Evolutionary conservation across 495 filamentous ascomycete genomes (phyloP).

Genomic region (Neurospora tetraspora): DNA sequence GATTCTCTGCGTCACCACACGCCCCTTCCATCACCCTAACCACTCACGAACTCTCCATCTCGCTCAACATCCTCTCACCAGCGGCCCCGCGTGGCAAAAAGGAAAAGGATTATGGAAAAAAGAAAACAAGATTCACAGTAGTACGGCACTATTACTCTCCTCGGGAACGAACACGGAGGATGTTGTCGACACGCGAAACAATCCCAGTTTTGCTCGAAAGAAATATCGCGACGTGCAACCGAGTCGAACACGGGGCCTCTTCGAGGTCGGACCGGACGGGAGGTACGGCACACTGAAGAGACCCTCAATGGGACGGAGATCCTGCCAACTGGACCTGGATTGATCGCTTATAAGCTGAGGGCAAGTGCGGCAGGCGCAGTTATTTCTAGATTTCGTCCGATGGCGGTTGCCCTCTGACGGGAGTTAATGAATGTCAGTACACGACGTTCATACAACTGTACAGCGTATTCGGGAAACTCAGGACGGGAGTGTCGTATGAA

Average conservation of each 20-base stretch:
- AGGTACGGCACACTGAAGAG: not conserved
- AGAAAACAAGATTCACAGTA: not conserved
- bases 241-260: not conserved
- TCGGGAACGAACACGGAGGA: not conserved
- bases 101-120: not conserved
- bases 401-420: not conserved
- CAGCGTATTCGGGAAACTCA: not conserved
- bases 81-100: not conserved
- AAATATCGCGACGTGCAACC: not conserved
- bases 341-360: not conserved
- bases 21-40: conserved; percentile 56
- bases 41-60: conserved; percentile 89
- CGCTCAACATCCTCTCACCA: conserved; percentile 79
- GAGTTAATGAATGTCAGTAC: not conserved
- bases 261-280: not conserved
- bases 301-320: not conserved
- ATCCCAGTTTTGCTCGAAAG: not conserved
- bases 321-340: not conserved
- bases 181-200: not conserved
- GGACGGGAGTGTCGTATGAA: not conserved
- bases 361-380: not conserved
- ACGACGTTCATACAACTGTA: not conserved
- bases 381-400: not conserved
- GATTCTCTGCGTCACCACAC: conserved; percentile 66
- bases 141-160: not conserved